Conservation (phyloP, 2,329 filamentous ascomycete genomes). For the Claviceps capensis region DNA sequence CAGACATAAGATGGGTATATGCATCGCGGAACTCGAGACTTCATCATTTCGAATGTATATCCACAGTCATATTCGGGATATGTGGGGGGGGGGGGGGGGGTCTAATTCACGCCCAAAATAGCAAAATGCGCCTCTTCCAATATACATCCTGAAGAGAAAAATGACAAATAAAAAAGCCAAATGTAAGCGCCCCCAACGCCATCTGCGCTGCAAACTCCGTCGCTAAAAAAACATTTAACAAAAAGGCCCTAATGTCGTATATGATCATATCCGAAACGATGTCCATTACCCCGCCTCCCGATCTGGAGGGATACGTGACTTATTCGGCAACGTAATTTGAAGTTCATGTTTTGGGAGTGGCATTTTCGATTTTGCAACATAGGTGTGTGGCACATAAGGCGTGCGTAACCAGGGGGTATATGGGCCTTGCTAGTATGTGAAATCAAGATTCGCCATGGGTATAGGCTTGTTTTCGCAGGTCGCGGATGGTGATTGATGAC, state of each 20-base stretch:
- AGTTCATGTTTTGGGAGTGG: neutral
- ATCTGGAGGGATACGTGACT: neutral
- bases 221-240: constrained; percentile 3
- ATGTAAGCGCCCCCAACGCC: neutral
- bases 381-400: neutral
- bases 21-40: too few species aligned
- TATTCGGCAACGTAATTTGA: too few species aligned
- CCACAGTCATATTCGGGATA: too few species aligned
- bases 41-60: too few species aligned
- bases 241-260: neutral
- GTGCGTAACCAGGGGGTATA: constrained; percentile 1
- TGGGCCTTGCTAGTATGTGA: constrained; percentile 35
- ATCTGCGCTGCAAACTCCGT: constrained; percentile 5
- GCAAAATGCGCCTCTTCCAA: too few species aligned
- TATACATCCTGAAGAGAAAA: too few species aligned
- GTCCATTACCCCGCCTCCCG: neutral
- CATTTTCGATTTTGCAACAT: neutral
- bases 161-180: neutral
- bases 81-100: too few species aligned
- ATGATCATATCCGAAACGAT: constrained; percentile 1
- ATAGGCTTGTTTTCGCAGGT: constrained; percentile 36
- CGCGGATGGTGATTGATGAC: constrained; percentile 14
- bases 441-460: constrained; percentile 46
- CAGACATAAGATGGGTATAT: too few species aligned
- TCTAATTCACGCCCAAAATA: too few species aligned